Evolutionary conservation across 129 eudicot genomes (phyloP).

Genomic region (Pseudognaphalium luteoalbum): DNA sequence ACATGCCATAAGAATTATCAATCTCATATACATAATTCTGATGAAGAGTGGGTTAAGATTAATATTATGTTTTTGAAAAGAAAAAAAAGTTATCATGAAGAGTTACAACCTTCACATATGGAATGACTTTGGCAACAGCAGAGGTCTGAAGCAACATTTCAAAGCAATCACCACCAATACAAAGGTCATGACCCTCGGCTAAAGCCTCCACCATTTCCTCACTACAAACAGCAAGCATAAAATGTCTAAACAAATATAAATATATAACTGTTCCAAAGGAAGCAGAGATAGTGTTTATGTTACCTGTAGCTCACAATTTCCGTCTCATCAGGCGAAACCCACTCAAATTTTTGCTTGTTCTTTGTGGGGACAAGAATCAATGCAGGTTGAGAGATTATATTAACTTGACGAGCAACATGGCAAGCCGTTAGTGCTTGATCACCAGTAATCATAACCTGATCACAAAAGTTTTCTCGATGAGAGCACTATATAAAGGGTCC

Average conservation of each 20-base stretch:
- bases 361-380: conserved; percentile 67
- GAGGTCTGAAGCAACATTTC: conserved; percentile 89
- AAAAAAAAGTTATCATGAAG: neutral
- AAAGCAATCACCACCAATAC: conserved; percentile 88
- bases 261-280: neutral
- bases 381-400: conserved; percentile 75
- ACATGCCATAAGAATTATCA: neutral
- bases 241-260: neutral
- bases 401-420: conserved; percentile 90
- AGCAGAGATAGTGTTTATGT: conserved; percentile 12
- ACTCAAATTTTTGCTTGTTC: conserved; percentile 52
- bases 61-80: too few species aligned
- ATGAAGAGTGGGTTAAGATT: too few species aligned
- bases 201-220: conserved; percentile 70
- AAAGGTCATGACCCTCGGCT: conserved; percentile 75
- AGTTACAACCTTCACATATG: conserved; percentile 70
- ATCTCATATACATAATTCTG: neutral
- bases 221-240: conserved; percentile 33
- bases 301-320: conserved; percentile 64
- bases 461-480: neutral
- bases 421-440: conserved; percentile 99
- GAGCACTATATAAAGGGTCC: neutral
- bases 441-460: conserved; percentile 93
- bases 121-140: conserved; percentile 73
- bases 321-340: conserved; percentile 94